Evolutionary conservation across 805 yeast species (phyloP).

Genomic region (Saccharomycopsis oosterbeekiorum): DNA sequence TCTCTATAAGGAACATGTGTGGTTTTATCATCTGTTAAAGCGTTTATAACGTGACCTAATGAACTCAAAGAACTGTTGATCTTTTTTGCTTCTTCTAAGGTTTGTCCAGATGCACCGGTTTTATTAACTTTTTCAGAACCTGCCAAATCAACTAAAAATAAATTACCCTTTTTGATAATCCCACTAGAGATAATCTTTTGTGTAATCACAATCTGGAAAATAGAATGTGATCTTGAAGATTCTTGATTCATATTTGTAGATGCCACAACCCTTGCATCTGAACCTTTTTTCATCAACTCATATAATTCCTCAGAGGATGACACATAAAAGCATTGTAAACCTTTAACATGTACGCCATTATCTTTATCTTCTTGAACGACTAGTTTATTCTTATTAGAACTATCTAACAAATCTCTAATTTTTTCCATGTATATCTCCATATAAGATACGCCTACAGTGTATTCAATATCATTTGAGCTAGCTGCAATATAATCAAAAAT

Average conservation of each 20-base stretch:
- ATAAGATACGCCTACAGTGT: constrained; percentile 57
- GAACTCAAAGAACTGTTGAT: constrained; percentile 72
- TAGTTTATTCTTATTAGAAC: constrained; percentile 27
- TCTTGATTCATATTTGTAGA: constrained; percentile 62
- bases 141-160: constrained; percentile 18
- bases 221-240: constrained; percentile 74
- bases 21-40: constrained; percentile 59
- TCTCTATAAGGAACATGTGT: constrained; percentile 68
- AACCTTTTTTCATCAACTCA: constrained; percentile 49
- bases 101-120: constrained; percentile 67
- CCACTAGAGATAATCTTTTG: constrained; percentile 51
- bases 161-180: constrained; percentile 47
- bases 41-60: constrained; percentile 71
- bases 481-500: constrained; percentile 46
- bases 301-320: constrained; percentile 49
- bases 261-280: constrained; percentile 43
- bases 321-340: constrained; percentile 55
- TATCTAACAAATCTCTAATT: constrained; percentile 58
- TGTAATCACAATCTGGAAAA: constrained; percentile 57
- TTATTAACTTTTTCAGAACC: constrained; percentile 64
- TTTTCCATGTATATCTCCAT: constrained; percentile 79
- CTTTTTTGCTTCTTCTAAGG: constrained; percentile 74
- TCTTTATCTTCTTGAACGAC: constrained; percentile 54
- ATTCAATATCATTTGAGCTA: constrained; percentile 45
- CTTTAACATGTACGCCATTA: constrained; percentile 62